Base-by-base conservation (phyloP, 495 filamentous ascomycete genomes). In the Ramalina intermedia region DNA sequence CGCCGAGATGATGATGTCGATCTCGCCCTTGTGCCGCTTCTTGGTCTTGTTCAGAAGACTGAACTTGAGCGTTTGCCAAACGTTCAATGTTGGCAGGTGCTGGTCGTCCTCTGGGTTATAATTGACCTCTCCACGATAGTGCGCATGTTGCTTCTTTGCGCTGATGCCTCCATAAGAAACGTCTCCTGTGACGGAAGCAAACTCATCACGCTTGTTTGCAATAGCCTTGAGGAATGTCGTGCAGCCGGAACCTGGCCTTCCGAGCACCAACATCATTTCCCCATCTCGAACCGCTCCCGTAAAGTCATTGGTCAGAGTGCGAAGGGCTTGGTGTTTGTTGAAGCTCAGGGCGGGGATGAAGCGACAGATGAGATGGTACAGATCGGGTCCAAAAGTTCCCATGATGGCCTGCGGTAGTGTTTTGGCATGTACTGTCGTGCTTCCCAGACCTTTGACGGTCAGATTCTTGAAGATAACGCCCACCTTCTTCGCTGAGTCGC, bases 101-200 rank as follows among this genome's bases (percentile, higher is more conserved):
- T 79, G 70, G 52, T 93, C 87, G 48, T 91, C 85, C 63, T 91
- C 85, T 12, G 73, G 74, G 55, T 88, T 88, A 61, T 87, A 87
- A 57, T 81, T 85, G 56, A 89, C 81, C 61, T 94, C 84, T 35
- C 84, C 84, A 40, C 82, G 74, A 64, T 85, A 90, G 47, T 74
- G 69, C 55, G 78, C 75, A 41, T 73, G 65, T 55, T 84, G 80
- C 52, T 84, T 79, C 24, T 75, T 69, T 1, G 84, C 78, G 0
- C 81, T 72, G 24, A 90, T 82, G 37, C 84, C 83, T 52, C 84
- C 84, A 56, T 89, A 91, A 18, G 70, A 76, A 26, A 91, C 75
- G 5, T 86, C 78, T 8, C 85, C 86, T 14, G 73, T 65, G 21
- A 91, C 81, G 2, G 67, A 71, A 1, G 81, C 81, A 53, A 79